Percentiles rank a stretch among this genome's conserved stretches.
These are phyloP conservation scores for Tephrocybe sp. DNA, from an alignment of 768 basidiomycete species.

Conservation along the genomic window DNA sequence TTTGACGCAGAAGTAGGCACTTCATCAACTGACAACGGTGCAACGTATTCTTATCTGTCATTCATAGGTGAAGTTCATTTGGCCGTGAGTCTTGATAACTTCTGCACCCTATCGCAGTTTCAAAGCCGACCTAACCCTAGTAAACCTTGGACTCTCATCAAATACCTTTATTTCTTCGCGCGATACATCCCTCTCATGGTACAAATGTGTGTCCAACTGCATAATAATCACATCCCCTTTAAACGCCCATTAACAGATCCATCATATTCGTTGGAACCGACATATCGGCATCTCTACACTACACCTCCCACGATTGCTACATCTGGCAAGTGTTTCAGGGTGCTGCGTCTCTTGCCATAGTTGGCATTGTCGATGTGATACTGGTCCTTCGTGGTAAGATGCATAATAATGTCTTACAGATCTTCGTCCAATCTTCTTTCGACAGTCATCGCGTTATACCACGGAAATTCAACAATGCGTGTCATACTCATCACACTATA, in stretches of 20 bases:
- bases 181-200: conserved; percentile 38
- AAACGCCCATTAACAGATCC: conserved; percentile 20
- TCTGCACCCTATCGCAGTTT: not conserved
- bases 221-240: not conserved
- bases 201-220: conserved; percentile 28
- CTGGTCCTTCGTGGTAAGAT: conserved; percentile 39
- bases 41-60: not conserved
- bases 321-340: conserved; percentile 47
- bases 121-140: conserved; percentile 14
- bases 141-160: conserved; percentile 32
- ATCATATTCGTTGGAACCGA: conserved; percentile 35
- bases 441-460: conserved; percentile 41
- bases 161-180: conserved; percentile 35
- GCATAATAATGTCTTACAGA: too few species aligned
- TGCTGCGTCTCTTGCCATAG: conserved; percentile 27
- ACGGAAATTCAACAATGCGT: conserved; percentile 30
- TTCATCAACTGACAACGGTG: conserved; percentile 4
- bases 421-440: not conserved
- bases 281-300: conserved; percentile 33
- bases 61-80: conserved; percentile 35
- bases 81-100: conserved; percentile 33
- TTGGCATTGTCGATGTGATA: conserved; percentile 35
- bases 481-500: conserved; percentile 26
- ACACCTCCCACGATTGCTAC: conserved; percentile 39
- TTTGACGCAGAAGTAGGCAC: conserved; percentile 35